Conservation (phyloP, 129 eudicot species). For the Erigeron canadensis region DNA sequence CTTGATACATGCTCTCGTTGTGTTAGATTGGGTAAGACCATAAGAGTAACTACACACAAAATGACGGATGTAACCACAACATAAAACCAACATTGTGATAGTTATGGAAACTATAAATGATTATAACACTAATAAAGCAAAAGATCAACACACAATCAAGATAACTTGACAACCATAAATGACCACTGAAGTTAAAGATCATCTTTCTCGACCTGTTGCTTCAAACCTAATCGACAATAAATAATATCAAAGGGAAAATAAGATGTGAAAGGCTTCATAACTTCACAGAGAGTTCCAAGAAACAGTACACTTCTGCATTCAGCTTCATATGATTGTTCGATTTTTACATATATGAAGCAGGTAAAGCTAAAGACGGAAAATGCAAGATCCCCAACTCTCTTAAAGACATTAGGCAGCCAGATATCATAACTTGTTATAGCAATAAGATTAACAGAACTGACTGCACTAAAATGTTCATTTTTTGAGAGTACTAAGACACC, state of each 20-base stretch:
- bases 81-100: not conserved
- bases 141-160: not conserved
- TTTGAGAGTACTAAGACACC: conserved; percentile 19
- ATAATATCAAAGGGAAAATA: too few relatives aligned
- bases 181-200: not conserved
- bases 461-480: conserved; percentile 30
- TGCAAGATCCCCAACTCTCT: not conserved
- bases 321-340: not conserved
- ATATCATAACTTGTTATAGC: not conserved
- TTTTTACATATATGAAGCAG: not conserved
- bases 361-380: not conserved
- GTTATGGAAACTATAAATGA: not conserved
- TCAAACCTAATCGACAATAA: too few relatives aligned
- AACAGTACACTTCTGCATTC: not conserved
- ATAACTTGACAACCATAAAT: not conserved
- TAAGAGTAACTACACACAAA: too few relatives aligned
- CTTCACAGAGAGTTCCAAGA: too few relatives aligned
- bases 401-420: not conserved
- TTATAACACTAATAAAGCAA: not conserved
- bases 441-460: not conserved
- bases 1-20: too few relatives aligned
- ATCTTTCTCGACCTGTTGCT: too few relatives aligned
- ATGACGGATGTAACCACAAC: too few relatives aligned
- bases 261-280: not conserved
- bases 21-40: too few relatives aligned